Base-by-base conservation (phyloP, 1,284 basidiomycete genomes). In the Pseudozyma pruni region DNA sequence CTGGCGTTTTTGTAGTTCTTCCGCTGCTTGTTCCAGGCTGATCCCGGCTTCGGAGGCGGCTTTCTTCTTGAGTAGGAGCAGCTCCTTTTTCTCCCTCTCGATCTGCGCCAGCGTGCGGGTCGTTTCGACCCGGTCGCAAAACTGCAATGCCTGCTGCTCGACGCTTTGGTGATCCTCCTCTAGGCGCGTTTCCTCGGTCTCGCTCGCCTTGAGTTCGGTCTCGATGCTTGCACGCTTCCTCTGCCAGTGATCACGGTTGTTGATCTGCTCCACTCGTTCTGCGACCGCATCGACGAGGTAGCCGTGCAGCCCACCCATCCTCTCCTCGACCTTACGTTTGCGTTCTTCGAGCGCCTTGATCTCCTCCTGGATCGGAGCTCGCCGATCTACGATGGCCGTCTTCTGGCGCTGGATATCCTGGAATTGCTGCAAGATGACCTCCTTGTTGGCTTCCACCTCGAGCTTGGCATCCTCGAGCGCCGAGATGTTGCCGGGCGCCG, bases 21-120 rank as follows among this genome's bases (percentile, higher is more conserved):
- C 84, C 0, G 88, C 86, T 83, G 93, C 87, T 56, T 93, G 88
- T 54, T 93, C 92, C 3, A 92, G 86, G 6, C 88, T 87, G 4
- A 90, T 87, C 5, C 91, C 91, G 58, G 91, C 88, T 27, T 56
- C 55, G 3, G n/a, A 42, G 29, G 82, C 86, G 43, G 64, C 90
- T 88, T 84, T 86, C 78, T 86, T 88, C 81, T 91, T 89, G 27
- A 90, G 88, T 68, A 89, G 88, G 59, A 87, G 85, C 62, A 94
- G 83, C 2, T 88, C 86, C 17, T 90, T 85, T 41, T 66, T 74
- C 48, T 88, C 86, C 10, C 87, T 86, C 57, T 90, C 76, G 27
- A 94, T 85, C 13, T 85, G 85, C 0, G 86, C 85, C 0, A 86
- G 81, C 25, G 84, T 85, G 23, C 90, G 87, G 10, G 86, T 87